Evolutionary conservation across 179 eudicot species (phyloP).

Genomic region (Vitellaria paradoxa): DNA sequence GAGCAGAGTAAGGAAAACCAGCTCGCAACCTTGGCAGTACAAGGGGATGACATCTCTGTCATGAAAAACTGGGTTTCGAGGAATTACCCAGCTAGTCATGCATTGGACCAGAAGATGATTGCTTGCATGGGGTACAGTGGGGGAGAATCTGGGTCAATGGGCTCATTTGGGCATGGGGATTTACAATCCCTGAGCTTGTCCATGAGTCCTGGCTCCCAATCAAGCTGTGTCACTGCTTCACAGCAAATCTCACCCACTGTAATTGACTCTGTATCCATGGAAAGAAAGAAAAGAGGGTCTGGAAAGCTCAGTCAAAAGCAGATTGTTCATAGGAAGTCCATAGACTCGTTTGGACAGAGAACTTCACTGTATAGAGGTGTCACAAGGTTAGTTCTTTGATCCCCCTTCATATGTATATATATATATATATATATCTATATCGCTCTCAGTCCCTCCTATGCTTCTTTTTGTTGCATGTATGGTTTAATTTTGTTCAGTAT

Average conservation of each 20-base stretch:
- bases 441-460: neutral
- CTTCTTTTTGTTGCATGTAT: neutral
- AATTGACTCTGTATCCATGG: constrained; percentile 34
- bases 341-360: constrained; percentile 85
- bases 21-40: constrained; percentile 24
- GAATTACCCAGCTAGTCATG: constrained; percentile 22
- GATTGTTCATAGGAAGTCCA: constrained; percentile 77
- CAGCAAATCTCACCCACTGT: constrained; percentile 36
- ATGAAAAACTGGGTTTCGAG: constrained; percentile 37
- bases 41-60: constrained; percentile 21
- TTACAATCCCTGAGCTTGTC: constrained; percentile 56
- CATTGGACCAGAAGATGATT: constrained; percentile 1
- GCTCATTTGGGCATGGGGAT: constrained; percentile 45
- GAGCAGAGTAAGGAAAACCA: constrained; percentile 9
- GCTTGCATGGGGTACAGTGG: constrained; percentile 20
- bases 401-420: neutral
- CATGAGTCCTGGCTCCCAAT: constrained; percentile 77
- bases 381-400: constrained; percentile 46
- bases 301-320: constrained; percentile 52
- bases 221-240: constrained; percentile 64
- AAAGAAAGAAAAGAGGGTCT: constrained; percentile 59
- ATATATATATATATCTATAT: neutral
- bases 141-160: constrained; percentile 24
- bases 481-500: no score
- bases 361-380: constrained; percentile 92